Conservation (phyloP, 1,284 basidiomycete genomes). For the Malassezia yamatoensis region DNA sequence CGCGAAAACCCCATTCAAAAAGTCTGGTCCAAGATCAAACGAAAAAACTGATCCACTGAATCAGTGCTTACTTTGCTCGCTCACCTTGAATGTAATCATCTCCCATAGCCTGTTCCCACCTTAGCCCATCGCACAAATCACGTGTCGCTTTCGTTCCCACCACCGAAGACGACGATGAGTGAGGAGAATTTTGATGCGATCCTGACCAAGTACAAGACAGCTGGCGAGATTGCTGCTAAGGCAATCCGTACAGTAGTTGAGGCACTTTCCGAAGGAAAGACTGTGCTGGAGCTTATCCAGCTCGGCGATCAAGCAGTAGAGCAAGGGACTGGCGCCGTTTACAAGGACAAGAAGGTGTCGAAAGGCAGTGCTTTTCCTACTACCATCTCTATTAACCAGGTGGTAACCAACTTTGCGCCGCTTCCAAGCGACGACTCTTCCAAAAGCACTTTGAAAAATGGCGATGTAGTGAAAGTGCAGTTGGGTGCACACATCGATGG, state of each 20-base stretch:
- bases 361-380: conserved; percentile 92
- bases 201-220: conserved; percentile 57
- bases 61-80: background rate
- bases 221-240: conserved; percentile 76
- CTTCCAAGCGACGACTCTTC: conserved; percentile 55
- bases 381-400: conserved; percentile 74
- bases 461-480: conserved; percentile 90
- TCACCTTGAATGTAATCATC: too few relatives aligned
- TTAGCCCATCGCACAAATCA: too few relatives aligned
- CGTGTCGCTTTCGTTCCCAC: too few relatives aligned
- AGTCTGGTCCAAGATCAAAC: conserved; percentile 5
- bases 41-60: background rate
- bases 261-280: conserved; percentile 55
- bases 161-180: conserved; percentile 12
- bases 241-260: conserved; percentile 63
- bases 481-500: conserved; percentile 92
- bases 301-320: conserved; percentile 87
- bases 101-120: too few relatives aligned
- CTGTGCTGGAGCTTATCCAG: conserved; percentile 77
- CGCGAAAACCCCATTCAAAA: background rate
- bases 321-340: conserved; percentile 70
- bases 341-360: conserved; percentile 65
- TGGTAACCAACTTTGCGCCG: conserved; percentile 55
- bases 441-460: conserved; percentile 58
- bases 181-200: conserved; percentile 37